Conservation (phyloP, 768 basidiomycete species). For the Suillus tomentosus region DNA sequence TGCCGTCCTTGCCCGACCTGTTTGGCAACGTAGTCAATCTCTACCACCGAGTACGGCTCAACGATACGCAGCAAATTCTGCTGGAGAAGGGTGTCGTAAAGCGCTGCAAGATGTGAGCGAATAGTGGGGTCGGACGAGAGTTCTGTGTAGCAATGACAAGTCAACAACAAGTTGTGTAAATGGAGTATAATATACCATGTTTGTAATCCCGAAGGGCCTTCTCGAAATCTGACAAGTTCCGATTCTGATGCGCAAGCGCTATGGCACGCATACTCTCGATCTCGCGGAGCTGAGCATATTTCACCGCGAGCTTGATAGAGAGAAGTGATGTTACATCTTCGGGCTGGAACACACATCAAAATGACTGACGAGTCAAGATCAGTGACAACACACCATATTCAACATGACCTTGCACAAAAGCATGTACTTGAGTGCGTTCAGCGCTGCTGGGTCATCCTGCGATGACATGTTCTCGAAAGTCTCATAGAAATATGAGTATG, state of each 20-base stretch:
- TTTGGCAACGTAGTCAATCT: slow-evolving; percentile 86
- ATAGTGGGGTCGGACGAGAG: slow-evolving; percentile 95
- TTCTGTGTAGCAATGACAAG: slow-evolving; percentile 48
- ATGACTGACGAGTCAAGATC: neutral
- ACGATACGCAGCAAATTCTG: slow-evolving; percentile 95
- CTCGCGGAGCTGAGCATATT: slow-evolving; percentile 85
- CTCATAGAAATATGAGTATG: slow-evolving; percentile 97
- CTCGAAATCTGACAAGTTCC: slow-evolving; percentile 90
- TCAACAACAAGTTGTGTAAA: neutral
- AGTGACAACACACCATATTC: slow-evolving; percentile 65
- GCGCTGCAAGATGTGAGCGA: slow-evolving; percentile 87
- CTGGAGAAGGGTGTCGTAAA: slow-evolving; percentile 95
- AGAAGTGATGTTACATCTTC: slow-evolving; percentile 91
- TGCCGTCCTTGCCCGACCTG: slow-evolving; percentile 86
- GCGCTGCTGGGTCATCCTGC: slow-evolving; percentile 74
- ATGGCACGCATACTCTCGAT: slow-evolving; percentile 96
- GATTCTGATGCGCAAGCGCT: slow-evolving; percentile 89
- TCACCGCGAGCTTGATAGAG: slow-evolving; percentile 82
- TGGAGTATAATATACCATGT: slow-evolving; percentile 51
- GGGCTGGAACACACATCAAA: slow-evolving; percentile 50
- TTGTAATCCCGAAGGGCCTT: slow-evolving; percentile 84
- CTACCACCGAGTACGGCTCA: slow-evolving; percentile 93
- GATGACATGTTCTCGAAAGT: slow-evolving; percentile 87
- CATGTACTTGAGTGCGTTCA: slow-evolving; percentile 96
- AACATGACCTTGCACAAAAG: slow-evolving; percentile 98